Percentiles rank a stretch among this genome's conserved stretches.
Conservation (phyloP, 2,329 filamentous ascomycete species). For the Fonsecaea pugnacius region DNA sequence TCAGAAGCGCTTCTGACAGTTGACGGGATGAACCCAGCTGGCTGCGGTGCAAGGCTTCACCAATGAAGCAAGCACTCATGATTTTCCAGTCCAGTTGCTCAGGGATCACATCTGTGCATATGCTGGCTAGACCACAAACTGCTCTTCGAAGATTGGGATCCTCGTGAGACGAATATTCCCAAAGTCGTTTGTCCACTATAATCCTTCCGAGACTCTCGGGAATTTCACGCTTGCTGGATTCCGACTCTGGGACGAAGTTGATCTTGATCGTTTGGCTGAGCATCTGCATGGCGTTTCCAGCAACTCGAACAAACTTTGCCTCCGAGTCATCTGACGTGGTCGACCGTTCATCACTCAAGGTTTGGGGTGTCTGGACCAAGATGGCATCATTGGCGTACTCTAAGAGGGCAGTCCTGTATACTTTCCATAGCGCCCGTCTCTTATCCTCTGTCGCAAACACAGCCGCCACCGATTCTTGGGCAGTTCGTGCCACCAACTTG, state of each 20-base stretch:
- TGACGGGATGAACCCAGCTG: conserved; percentile 77
- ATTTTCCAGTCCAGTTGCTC: conserved; percentile 64
- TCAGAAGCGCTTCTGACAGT: conserved; percentile 68
- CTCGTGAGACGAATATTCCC: conserved; percentile 61
- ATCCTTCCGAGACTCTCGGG: conserved; percentile 46
- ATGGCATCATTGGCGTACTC: conserved; percentile 81
- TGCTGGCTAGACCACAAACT: conserved; percentile 60
- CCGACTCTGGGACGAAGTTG: conserved; percentile 15
- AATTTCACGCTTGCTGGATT: conserved; percentile 40
- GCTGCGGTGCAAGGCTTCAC: conserved; percentile 71
- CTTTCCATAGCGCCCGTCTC: conserved; percentile 73
- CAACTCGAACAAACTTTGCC: conserved; percentile 81
- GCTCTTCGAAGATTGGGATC: conserved; percentile 64
- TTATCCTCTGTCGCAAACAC: conserved; percentile 84
- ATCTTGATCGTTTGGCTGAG: conserved; percentile 57
- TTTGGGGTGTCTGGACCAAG: conserved; percentile 74
- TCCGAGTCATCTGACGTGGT: conserved; percentile 83
- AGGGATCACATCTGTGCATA: conserved; percentile 55
- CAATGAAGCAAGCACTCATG: conserved; percentile 71
- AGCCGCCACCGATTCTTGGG: conserved; percentile 72
- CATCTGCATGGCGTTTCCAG: conserved; percentile 62
- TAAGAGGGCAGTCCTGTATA: conserved; percentile 79
- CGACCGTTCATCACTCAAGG: conserved; percentile 85
- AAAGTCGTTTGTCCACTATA: conserved; percentile 65
- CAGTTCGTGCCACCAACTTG: conserved; percentile 73